Conservation (phyloP, 371 early-diverging fungal species). For the Cokeromyces recurvatus region DNA sequence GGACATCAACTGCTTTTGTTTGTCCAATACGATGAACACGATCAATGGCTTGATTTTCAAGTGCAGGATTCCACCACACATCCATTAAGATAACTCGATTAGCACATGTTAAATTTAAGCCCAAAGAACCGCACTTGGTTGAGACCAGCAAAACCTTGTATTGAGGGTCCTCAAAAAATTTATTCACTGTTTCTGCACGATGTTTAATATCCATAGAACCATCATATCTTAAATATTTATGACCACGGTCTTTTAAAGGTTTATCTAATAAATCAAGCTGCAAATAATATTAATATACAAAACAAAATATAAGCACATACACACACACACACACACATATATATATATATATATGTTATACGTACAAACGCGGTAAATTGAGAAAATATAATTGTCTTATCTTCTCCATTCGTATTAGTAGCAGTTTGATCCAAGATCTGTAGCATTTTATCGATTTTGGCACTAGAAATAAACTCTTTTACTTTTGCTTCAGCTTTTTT, state of each 20-base stretch:
- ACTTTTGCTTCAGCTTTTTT: not conserved
- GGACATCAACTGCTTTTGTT: constrained; percentile 46
- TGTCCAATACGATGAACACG: constrained; percentile 97
- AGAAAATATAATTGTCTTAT: constrained; percentile 81
- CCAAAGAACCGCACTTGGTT: constrained; percentile 49
- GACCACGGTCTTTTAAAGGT: constrained; percentile 46
- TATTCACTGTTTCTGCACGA: constrained; percentile 36
- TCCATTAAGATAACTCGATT: constrained; percentile 45
- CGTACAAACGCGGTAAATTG: constrained; percentile 65
- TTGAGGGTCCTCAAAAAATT: constrained; percentile 46
- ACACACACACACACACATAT: not conserved
- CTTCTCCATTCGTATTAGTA: constrained; percentile 20
- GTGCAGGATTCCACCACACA: constrained; percentile 66
- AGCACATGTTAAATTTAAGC: constrained; percentile 58
- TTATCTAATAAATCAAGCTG: constrained; percentile 63
- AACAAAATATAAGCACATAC: too few species aligned
- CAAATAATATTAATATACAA: not conserved
- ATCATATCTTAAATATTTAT: constrained; percentile 35
- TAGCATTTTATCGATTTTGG: constrained; percentile 52
- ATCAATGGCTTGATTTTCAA: constrained; percentile 71
- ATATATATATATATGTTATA: too few species aligned
- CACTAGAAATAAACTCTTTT: constrained; percentile 23
- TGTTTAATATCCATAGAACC: constrained; percentile 40
- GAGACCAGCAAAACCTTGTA: constrained; percentile 60
- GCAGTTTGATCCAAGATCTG: constrained; percentile 35